Conservation (phyloP, 106 monocot species). For the Iris macrosiphon region DNA sequence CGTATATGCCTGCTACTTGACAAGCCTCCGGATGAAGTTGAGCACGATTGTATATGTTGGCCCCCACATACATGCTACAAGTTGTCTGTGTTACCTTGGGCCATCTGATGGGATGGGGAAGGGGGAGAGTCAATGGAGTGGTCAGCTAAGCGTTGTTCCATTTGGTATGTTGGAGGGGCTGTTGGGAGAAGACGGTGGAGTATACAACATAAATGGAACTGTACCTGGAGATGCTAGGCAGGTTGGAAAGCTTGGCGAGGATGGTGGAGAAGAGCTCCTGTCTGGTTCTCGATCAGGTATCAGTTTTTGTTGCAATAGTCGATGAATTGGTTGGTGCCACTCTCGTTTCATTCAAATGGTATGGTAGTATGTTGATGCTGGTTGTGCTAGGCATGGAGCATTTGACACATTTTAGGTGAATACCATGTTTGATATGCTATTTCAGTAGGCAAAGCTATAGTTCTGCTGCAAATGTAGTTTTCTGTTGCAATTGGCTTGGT, state of each 20-base stretch:
- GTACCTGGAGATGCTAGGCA: constrained; percentile 52
- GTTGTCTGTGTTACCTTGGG: constrained; percentile 16
- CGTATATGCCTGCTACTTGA: neutral
- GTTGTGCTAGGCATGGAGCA: too few relatives aligned
- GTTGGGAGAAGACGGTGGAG: constrained; percentile 17
- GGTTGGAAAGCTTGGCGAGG: constrained; percentile 38
- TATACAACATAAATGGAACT: constrained; percentile 37
- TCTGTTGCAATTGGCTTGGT: too few relatives aligned
- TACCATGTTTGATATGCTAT: too few relatives aligned
- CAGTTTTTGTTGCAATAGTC: too few relatives aligned
- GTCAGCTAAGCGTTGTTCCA: too few relatives aligned
- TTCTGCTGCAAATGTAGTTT: too few relatives aligned
- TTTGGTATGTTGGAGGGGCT: constrained; percentile 29
- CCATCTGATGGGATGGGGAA: constrained; percentile 10
- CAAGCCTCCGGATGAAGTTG: constrained; percentile 25
- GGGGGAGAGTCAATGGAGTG: constrained; percentile 16
- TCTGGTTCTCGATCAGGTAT: constrained; percentile 55
- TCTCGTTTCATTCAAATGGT: too few relatives aligned
- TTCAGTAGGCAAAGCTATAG: too few relatives aligned
- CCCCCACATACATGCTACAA: constrained; percentile 25
- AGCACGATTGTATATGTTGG: constrained; percentile 45
- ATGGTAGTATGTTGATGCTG: too few relatives aligned
- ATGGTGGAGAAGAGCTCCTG: constrained; percentile 49
- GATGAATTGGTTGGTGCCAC: too few relatives aligned
- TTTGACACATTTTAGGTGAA: too few relatives aligned